Evolutionary conservation across 2,329 filamentous ascomycete genomes (phyloP).

Genomic region (Cercospora nicotianae): DNA sequence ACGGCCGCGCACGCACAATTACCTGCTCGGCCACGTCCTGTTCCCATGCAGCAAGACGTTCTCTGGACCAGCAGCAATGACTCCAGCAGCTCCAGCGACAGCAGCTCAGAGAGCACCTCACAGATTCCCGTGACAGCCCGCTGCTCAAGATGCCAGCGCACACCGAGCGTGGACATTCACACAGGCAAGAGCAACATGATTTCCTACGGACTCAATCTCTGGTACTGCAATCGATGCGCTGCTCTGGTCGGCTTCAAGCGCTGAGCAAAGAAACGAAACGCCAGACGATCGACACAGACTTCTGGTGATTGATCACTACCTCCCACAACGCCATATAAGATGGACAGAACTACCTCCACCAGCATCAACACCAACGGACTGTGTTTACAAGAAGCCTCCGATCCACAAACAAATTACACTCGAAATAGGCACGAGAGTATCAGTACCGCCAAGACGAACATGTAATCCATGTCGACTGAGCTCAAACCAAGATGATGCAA

Average conservation of each 20-base stretch:
- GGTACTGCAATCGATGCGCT: constrained; percentile 42
- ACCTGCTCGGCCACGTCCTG: constrained; percentile 33
- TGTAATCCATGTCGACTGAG: not conserved
- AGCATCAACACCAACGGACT: not conserved
- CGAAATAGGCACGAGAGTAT: not conserved
- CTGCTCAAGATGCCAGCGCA: constrained; percentile 41
- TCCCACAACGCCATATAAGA: not conserved
- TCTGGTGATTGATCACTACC: not conserved
- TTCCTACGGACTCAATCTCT: constrained; percentile 40
- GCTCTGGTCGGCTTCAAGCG: constrained; percentile 39
- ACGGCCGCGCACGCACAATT: constrained; percentile 32
- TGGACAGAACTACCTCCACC: not conserved
- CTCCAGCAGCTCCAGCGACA: constrained; percentile 27
- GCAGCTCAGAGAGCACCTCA: constrained; percentile 25
- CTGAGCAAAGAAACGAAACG: constrained; percentile 21
- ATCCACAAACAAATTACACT: not conserved
- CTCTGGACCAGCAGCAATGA: constrained; percentile 37
- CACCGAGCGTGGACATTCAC: constrained; percentile 36
- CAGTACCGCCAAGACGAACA: not conserved
- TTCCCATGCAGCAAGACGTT: constrained; percentile 37
- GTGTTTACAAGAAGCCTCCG: not conserved
- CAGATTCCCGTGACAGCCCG: constrained; percentile 33
- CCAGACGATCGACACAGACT: not conserved
- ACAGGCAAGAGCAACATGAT: constrained; percentile 42
- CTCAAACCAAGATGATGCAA: not conserved